These are phyloP conservation scores for Suillus sp. DNA, from an alignment of 768 basidiomycete species.

Conservation along the genomic window DNA sequence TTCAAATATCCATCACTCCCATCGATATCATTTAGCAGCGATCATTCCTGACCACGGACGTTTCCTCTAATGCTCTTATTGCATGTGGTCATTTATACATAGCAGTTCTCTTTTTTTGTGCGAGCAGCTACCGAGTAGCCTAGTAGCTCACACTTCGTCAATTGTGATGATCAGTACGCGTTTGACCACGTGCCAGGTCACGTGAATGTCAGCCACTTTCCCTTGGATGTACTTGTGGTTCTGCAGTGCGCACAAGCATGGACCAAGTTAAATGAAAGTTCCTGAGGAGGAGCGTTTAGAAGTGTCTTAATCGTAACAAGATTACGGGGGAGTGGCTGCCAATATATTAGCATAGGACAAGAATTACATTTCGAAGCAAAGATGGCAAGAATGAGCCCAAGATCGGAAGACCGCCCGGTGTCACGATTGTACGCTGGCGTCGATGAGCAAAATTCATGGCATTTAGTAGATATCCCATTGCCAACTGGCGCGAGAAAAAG, in stretches of 20 bases:
- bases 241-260: not conserved
- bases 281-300: not conserved
- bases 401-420: not conserved
- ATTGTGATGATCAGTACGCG: not conserved
- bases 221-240: not conserved
- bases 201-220: not conserved
- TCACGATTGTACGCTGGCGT: slow-evolving; percentile 1
- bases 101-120: too few species aligned
- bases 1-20: not conserved
- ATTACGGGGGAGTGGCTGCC: not conserved
- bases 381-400: not conserved
- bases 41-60: not conserved
- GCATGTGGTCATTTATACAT: not conserved
- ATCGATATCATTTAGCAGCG: not conserved
- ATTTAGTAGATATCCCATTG: not conserved
- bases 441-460: not conserved
- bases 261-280: not conserved
- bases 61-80: not conserved
- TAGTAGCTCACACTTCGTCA: not conserved
- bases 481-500: not conserved
- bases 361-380: not conserved
- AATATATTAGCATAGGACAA: not conserved
- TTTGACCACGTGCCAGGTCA: slow-evolving; percentile 1
- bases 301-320: slow-evolving; percentile 5
- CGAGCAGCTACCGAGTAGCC: not conserved